phyloP scores from a whole-genome alignment of 176 grass and related monocot genomes.

The Oryza glumipatula region DNA sequence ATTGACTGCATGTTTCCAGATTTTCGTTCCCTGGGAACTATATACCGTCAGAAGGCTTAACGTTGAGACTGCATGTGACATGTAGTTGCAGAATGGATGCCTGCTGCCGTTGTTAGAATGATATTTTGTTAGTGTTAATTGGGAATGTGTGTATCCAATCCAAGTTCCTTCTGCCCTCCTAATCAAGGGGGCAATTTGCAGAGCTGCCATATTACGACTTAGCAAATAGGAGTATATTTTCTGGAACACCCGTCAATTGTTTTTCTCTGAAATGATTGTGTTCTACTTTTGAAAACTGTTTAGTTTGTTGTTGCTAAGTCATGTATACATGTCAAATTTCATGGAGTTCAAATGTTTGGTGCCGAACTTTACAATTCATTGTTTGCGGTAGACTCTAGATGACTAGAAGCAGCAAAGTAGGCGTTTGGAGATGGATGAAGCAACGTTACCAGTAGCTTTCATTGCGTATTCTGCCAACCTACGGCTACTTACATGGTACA shows the following conservation, averaged over 20 bases:
- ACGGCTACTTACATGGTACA: background rate
- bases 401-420: background rate
- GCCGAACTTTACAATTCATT: background rate
- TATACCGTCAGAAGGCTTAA: background rate
- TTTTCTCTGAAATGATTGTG: background rate
- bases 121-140: constrained; percentile 15
- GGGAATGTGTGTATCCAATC: constrained; percentile 2
- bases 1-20: constrained; percentile 1
- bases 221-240: background rate
- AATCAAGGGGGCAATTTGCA: background rate
- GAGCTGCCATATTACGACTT: background rate
- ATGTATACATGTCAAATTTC: background rate
- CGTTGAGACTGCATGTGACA: background rate
- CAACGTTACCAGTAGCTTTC: background rate
- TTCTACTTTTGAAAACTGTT: background rate
- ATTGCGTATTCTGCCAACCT: background rate
- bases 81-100: background rate
- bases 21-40: constrained; percentile 6
- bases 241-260: background rate
- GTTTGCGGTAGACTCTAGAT: background rate
- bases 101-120: background rate
- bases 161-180: background rate
- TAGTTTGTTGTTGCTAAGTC: background rate
- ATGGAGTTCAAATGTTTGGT: background rate
- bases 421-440: background rate